Evolutionary conservation across 768 basidiomycete genomes (phyloP).

Genomic region (Leucogyrophana mollusca): DNA sequence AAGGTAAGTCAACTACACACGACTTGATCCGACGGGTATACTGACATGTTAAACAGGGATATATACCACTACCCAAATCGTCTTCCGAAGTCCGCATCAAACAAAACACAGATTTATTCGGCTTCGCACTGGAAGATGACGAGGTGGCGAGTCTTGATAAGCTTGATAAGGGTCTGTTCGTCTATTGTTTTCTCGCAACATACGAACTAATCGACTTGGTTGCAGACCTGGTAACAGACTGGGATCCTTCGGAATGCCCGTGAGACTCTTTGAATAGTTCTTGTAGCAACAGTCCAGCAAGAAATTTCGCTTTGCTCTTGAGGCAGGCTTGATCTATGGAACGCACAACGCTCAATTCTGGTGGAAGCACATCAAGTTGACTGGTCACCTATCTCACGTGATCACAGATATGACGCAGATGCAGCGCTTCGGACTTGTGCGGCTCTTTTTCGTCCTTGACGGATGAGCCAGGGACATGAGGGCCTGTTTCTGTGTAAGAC

Average conservation of each 20-base stretch:
- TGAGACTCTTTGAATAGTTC: no score
- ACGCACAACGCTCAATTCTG: no score
- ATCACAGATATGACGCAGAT: no score
- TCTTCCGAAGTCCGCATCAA: slow-evolving; percentile 50
- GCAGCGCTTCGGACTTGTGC: no score
- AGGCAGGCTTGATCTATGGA: no score
- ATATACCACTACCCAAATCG: slow-evolving; percentile 67
- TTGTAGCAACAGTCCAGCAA: no score
- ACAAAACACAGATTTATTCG: slow-evolving; percentile 60
- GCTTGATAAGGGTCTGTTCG: slow-evolving; percentile 49
- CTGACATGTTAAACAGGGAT: slow-evolving; percentile 23
- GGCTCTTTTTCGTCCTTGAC: no score
- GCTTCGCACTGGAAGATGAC: slow-evolving; percentile 52
- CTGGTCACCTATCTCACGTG: no score
- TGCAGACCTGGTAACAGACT: slow-evolving; percentile 42
- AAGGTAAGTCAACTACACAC: slow-evolving; percentile 42
- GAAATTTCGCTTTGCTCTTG: no score
- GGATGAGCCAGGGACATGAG: no score
- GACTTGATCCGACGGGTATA: neutral
- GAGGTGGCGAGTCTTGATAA: slow-evolving; percentile 52
- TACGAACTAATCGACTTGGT: neutral
- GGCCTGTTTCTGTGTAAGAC: no score
- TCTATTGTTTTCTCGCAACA: neutral
- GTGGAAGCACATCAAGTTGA: no score
- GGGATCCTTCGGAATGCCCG: slow-evolving; percentile 36